Conservation (phyloP, 257 asterid genomes). For the Capsicum pubescens region DNA sequence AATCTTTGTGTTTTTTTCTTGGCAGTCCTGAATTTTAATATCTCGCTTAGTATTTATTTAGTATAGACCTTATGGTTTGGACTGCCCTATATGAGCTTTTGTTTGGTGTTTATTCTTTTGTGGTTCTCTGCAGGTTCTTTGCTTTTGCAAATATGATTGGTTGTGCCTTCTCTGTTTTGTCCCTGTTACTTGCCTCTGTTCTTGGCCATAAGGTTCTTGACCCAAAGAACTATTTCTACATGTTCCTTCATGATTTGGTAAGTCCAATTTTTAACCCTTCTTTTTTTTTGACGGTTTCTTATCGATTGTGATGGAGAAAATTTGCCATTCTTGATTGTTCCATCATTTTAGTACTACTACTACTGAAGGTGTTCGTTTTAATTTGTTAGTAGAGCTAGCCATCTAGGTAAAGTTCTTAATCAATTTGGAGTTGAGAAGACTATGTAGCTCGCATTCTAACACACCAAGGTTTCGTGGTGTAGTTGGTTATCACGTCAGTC, state of each 20-base stretch:
- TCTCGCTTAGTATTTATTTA: not conserved
- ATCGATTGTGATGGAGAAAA: not conserved
- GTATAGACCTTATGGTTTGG: too few species aligned
- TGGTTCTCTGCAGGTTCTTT: constrained; percentile 53
- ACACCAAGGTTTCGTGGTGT: constrained; percentile 49
- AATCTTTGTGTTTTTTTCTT: not conserved
- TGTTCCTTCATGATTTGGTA: constrained; percentile 81
- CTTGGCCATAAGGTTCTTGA: constrained; percentile 38
- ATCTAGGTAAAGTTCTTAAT: not conserved
- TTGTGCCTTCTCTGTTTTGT: constrained; percentile 47
- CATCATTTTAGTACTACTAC: not conserved
- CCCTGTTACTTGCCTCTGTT: constrained; percentile 40
- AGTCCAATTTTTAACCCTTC: not conserved
- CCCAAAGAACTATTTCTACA: constrained; percentile 45
- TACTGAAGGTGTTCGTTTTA: not conserved
- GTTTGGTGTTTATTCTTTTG: too few species aligned
- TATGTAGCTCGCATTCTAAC: too few species aligned
- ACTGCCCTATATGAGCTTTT: too few species aligned
- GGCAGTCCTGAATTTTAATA: not conserved
- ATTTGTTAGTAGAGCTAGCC: not conserved
- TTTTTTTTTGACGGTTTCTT: not conserved
- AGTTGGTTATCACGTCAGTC: constrained; percentile 31
- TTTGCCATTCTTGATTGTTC: not conserved
- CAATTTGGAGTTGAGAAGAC: not conserved
- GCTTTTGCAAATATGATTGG: constrained; percentile 60